These are phyloP conservation scores for Physcomitrellopsis africana DNA, from an alignment of 225 moss, liverwort and hornwort species.

Conservation along the genomic window DNA sequence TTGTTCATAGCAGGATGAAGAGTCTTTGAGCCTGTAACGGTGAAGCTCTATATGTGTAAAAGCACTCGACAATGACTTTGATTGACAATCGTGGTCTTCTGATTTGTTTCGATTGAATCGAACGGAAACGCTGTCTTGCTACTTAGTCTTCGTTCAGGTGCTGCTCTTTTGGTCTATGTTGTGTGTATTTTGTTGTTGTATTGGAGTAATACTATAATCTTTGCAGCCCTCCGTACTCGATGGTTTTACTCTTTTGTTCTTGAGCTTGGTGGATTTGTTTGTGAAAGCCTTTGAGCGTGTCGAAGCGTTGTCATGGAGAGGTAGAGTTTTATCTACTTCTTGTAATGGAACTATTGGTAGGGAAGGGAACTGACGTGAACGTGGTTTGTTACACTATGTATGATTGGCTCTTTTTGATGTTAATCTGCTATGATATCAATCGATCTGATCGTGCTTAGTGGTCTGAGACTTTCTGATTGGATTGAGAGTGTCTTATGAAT, in stretches of 20 bases:
- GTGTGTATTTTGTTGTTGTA: no score
- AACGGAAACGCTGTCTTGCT: neutral
- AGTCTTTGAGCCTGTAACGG: no score
- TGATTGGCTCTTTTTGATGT: neutral
- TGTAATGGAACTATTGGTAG: slow-evolving; percentile 19
- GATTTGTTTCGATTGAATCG: neutral
- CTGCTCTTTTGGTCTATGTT: neutral
- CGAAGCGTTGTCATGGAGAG: neutral
- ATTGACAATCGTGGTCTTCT: neutral
- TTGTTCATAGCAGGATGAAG: no score
- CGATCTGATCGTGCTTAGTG: neutral
- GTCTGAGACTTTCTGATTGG: no score
- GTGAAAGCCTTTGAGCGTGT: neutral
- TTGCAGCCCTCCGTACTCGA: no score
- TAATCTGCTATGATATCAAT: no score
- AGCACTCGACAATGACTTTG: neutral
- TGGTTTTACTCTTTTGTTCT: neutral
- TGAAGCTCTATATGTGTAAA: no score
- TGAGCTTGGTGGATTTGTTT: neutral
- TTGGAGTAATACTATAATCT: neutral
- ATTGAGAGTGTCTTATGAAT: no score
- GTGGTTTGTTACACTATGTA: neutral
- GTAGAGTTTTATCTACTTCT: neutral
- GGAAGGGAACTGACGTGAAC: slow-evolving; percentile 15
- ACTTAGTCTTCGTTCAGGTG: neutral